Percentiles rank a stretch among this genome's conserved stretches.
phyloP scores from a whole-genome alignment of 441 rosid species.

The Hura crepitans region DNA sequence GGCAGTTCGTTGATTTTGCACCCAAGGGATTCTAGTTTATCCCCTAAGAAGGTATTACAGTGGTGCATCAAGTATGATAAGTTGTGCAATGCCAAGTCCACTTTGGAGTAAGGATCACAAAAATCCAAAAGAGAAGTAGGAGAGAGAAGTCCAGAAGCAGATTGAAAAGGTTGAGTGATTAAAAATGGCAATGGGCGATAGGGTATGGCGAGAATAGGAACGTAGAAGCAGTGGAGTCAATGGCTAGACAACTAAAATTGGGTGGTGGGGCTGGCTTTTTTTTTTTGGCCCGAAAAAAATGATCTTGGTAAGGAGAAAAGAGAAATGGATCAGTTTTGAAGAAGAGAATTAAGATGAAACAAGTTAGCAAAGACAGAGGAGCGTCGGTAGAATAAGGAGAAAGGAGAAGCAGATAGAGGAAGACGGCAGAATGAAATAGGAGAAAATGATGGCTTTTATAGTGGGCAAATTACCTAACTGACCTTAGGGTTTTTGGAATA shows the following conservation, averaged over 20 bases:
- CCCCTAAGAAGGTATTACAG: constrained; percentile 75
- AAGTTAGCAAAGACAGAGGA: no score
- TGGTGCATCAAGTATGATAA: constrained; percentile 61
- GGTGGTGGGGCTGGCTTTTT: constrained; percentile 60
- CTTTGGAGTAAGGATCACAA: no score
- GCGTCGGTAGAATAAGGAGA: no score
- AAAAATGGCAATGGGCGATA: constrained; percentile 4
- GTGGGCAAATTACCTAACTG: no score
- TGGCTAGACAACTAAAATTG: constrained; percentile 36
- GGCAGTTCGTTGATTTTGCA: constrained; percentile 63
- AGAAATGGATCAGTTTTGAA: constrained; percentile 46
- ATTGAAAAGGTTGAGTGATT: constrained; percentile 69
- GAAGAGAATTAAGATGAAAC: no score
- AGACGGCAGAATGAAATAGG: no score
- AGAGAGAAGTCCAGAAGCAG: constrained; percentile 69
- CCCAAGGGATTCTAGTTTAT: constrained; percentile 56
- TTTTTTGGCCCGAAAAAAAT: constrained; percentile 35
- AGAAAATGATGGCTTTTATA: no score
- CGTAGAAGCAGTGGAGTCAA: constrained; percentile 10
- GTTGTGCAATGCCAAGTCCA: no score
- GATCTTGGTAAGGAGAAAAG: constrained; percentile 43
- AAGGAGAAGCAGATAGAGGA: no score
- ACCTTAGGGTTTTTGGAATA: no score
- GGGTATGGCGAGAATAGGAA: constrained; percentile 14
- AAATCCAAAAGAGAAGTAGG: constrained; percentile 94